phyloP scores from a whole-genome alignment of 352 stramenopile species.

The Phytophthora agathidicida region DNA sequence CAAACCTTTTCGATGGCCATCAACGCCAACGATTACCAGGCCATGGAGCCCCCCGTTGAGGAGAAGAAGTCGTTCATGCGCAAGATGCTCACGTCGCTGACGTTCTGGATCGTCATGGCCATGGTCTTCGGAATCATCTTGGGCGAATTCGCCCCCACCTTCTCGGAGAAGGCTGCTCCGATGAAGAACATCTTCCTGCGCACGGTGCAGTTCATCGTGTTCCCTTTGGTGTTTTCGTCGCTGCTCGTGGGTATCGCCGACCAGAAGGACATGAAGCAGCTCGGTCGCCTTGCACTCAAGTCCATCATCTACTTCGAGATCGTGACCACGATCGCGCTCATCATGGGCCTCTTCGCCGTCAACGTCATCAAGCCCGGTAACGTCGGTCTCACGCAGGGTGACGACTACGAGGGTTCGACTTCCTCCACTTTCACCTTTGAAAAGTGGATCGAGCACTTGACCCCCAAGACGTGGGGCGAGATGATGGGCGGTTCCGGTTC shows the following conservation, averaged over 20 bases:
- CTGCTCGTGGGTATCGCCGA: constrained; percentile 62
- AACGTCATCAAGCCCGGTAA: constrained; percentile 64
- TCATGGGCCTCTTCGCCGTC: constrained; percentile 53
- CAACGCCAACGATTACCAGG: constrained; percentile 25
- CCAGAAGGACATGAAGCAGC: constrained; percentile 63
- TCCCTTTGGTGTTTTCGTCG: constrained; percentile 68
- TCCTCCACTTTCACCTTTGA: constrained; percentile 46
- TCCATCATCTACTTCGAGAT: constrained; percentile 76
- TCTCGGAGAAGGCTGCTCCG: constrained; percentile 53
- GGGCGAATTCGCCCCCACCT: constrained; percentile 48
- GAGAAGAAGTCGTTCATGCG: constrained; percentile 40
- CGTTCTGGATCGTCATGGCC: constrained; percentile 63
- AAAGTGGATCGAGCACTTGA: constrained; percentile 64
- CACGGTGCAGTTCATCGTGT: constrained; percentile 67
- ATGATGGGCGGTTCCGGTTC: constrained; percentile 68
- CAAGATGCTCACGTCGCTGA: constrained; percentile 55
- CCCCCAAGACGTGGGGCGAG: constrained; percentile 70
- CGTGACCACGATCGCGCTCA: constrained; percentile 51
- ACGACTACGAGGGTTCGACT: constrained; percentile 32
- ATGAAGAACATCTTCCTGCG: constrained; percentile 65
- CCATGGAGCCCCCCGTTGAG: constrained; percentile 29
- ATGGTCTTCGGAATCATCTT: constrained; percentile 54
- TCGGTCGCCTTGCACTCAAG: constrained; percentile 58
- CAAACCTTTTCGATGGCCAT: constrained; percentile 11
- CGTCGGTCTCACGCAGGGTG: constrained; percentile 39